These are phyloP conservation scores for Obba rivulosa DNA, from an alignment of 768 basidiomycete genomes.

Conservation along the genomic window DNA sequence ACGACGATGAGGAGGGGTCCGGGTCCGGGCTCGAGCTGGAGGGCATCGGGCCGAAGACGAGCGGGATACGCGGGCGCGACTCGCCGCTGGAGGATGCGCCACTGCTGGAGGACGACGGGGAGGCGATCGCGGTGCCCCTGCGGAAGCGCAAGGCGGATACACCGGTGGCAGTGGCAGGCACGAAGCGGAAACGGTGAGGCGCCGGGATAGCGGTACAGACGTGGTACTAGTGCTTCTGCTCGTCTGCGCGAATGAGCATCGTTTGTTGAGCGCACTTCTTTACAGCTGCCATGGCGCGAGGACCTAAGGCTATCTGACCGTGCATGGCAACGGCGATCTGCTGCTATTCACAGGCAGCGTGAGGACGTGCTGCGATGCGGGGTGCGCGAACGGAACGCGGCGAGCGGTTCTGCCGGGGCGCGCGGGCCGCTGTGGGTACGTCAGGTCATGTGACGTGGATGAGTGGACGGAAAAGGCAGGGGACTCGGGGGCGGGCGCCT, in stretches of 20 bases:
- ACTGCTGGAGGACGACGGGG: constrained; percentile 48
- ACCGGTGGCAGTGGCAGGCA: constrained; percentile 31
- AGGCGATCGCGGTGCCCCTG: constrained; percentile 63
- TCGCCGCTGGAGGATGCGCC: constrained; percentile 5
- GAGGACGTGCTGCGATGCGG: too few relatives aligned
- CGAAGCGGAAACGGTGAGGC: constrained; percentile 61
- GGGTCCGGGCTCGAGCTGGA: constrained; percentile 24
- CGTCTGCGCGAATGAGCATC: too few relatives aligned
- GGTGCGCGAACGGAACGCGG: neutral
- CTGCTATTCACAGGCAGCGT: too few relatives aligned
- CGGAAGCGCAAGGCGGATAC: constrained; percentile 62
- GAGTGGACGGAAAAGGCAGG: constrained; percentile 9
- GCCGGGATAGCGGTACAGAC: too few relatives aligned
- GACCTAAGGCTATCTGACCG: too few relatives aligned
- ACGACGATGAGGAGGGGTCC: constrained; percentile 33
- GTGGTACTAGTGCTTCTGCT: too few relatives aligned
- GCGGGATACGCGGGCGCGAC: constrained; percentile 42
- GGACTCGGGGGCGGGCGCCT: constrained; percentile 6
- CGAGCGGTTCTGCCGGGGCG: neutral
- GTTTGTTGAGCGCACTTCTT: too few relatives aligned
- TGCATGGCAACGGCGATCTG: too few relatives aligned
- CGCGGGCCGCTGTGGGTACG: constrained; percentile 5
- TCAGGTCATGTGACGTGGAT: constrained; percentile 15
- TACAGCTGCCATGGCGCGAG: too few relatives aligned
- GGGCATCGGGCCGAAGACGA: constrained; percentile 52